These are phyloP conservation scores for Mycosphaerelloides madeirae DNA, from an alignment of 2,329 filamentous ascomycete species.

Conservation along the genomic window DNA sequence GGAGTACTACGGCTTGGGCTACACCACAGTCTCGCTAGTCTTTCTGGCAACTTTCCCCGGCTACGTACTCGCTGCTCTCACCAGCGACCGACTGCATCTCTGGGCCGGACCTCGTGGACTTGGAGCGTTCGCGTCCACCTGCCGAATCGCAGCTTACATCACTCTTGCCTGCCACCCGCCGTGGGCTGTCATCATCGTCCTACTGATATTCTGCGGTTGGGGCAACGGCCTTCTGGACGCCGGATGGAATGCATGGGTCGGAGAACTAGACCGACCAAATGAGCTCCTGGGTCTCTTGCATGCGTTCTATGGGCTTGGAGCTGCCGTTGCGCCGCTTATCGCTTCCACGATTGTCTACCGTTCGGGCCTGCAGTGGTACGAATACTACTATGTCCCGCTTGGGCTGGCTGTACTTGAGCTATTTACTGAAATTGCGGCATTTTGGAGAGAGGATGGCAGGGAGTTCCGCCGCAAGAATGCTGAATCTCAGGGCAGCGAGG, in stretches of 20 bases:
- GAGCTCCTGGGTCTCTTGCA: constrained; percentile 66
- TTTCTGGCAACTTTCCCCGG: constrained; percentile 60
- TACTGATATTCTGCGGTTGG: constrained; percentile 59
- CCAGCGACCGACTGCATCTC: constrained; percentile 59
- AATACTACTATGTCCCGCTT: constrained; percentile 60
- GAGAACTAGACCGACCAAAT: constrained; percentile 67
- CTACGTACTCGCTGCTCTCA: constrained; percentile 56
- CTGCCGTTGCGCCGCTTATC: constrained; percentile 60
- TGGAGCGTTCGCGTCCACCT: constrained; percentile 56
- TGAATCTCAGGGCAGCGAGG: constrained; percentile 2
- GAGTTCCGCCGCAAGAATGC: constrained; percentile 6
- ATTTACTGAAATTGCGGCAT: constrained; percentile 1
- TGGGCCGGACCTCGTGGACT: constrained; percentile 62
- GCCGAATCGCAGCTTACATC: constrained; percentile 58
- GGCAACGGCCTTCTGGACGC: constrained; percentile 63
- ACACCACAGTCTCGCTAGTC: constrained; percentile 57
- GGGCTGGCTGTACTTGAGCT: constrained; percentile 4
- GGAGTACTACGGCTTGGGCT: constrained; percentile 54
- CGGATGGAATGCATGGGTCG: constrained; percentile 55
- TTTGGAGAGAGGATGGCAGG: constrained; percentile 6
- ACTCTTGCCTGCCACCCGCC: constrained; percentile 60
- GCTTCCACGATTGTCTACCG: constrained; percentile 65
- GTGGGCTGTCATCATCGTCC: constrained; percentile 57
- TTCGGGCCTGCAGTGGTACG: constrained; percentile 57
- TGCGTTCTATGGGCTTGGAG: constrained; percentile 65